Conservation (phyloP, 331 rosid species). For the Quercus phellos region DNA sequence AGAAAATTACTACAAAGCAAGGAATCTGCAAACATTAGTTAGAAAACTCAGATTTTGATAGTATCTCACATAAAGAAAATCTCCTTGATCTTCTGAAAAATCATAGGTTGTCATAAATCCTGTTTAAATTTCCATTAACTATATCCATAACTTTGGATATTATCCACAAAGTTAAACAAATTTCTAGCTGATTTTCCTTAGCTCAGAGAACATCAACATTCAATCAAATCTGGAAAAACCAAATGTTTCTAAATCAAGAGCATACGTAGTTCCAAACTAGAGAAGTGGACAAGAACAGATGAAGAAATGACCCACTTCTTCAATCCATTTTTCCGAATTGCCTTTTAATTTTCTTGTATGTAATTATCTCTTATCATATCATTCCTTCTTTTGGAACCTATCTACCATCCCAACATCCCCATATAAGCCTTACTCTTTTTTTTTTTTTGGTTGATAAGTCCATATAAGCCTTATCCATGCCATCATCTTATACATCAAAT, state of each 20-base stretch:
- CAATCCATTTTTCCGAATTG: too few relatives aligned
- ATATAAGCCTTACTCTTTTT: not conserved
- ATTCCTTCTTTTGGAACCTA: too few relatives aligned
- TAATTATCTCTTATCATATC: not conserved
- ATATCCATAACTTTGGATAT: not conserved
- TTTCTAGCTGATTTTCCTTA: too few relatives aligned
- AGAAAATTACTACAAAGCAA: not conserved
- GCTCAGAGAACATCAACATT: too few relatives aligned
- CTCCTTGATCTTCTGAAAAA: not conserved
- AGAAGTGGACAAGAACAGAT: not conserved
- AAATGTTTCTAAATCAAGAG: not conserved
- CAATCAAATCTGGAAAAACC: not conserved
- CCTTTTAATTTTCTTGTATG: not conserved
- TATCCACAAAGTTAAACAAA: not conserved
- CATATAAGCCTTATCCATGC: not conserved
- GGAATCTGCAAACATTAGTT: not conserved
- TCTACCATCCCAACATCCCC: not conserved
- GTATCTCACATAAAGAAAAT: not conserved
- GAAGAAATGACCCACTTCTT: not conserved
- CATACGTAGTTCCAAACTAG: not conserved
- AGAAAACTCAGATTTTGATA: not conserved
- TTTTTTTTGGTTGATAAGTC: too few relatives aligned
- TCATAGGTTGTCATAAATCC: not conserved
- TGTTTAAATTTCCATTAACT: not conserved
- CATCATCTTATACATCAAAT: not conserved